These are phyloP conservation scores for Bombardia bombarda DNA, from an alignment of 495 filamentous ascomycete species.

Conservation along the genomic window DNA sequence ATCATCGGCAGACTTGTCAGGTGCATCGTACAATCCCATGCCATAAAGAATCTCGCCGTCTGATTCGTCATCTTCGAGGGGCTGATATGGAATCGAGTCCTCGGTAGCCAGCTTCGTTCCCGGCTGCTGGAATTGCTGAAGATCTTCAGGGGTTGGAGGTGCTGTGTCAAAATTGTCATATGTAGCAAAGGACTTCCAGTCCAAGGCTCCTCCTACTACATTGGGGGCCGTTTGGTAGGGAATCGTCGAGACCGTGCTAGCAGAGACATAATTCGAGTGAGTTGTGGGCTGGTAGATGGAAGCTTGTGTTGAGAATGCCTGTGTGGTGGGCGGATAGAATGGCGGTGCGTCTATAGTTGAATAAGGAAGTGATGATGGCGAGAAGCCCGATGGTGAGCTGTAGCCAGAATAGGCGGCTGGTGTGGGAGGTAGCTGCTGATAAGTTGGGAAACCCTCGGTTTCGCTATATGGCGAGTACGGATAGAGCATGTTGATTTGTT, in stretches of 20 bases:
- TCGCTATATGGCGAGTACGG: constrained; percentile 24
- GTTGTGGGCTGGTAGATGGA: constrained; percentile 1
- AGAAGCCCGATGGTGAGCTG: constrained; percentile 35
- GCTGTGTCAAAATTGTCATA: constrained; percentile 35
- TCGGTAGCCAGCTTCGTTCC: constrained; percentile 28
- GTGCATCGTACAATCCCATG: constrained; percentile 74
- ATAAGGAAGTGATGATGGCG: constrained; percentile 33
- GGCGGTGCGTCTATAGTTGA: constrained; percentile 12
- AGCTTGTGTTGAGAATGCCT: not conserved
- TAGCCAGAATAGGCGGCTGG: constrained; percentile 35
- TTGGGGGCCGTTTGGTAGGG: constrained; percentile 12
- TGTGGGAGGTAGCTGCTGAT: constrained; percentile 34
- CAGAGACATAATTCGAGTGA: not conserved
- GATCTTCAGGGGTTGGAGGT: constrained; percentile 55
- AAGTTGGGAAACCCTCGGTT: constrained; percentile 27
- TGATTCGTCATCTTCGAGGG: constrained; percentile 35
- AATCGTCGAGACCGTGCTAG: constrained; percentile 4
- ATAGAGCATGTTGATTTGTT: constrained; percentile 23
- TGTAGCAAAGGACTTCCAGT: constrained; percentile 33
- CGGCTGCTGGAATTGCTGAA: constrained; percentile 12
- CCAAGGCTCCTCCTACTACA: constrained; percentile 11
- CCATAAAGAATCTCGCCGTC: constrained; percentile 67
- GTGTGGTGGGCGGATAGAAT: constrained; percentile 11
- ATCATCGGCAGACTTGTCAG: constrained; percentile 30
- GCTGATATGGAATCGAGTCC: constrained; percentile 36